Percentiles rank a stretch among this genome's conserved stretches.
Evolutionary conservation across 768 basidiomycete species (phyloP).

Genomic region (Boletus rex-veris): DNA sequence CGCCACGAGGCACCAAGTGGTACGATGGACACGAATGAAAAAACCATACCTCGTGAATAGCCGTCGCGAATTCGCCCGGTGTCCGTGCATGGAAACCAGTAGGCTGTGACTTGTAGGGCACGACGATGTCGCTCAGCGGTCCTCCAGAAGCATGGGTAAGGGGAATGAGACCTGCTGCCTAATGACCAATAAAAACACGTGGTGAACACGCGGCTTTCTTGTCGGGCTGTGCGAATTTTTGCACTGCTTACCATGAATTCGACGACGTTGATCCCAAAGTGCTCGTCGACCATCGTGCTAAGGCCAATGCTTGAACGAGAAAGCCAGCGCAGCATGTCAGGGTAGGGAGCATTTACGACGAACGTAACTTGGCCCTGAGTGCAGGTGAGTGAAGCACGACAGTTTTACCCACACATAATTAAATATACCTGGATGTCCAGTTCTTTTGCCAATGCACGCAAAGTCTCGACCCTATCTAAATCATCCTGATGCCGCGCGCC

Average conservation of each 20-base stretch:
- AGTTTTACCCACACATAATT: not conserved
- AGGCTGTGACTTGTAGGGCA: slow-evolving; percentile 64
- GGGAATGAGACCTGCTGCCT: slow-evolving; percentile 94
- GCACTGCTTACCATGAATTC: slow-evolving; percentile 82
- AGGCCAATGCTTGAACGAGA: slow-evolving; percentile 77
- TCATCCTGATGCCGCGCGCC: slow-evolving; percentile 82
- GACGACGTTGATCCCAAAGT: slow-evolving; percentile 97
- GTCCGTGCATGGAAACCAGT: slow-evolving; percentile 85
- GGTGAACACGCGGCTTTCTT: slow-evolving; percentile 11
- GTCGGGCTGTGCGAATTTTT: not conserved
- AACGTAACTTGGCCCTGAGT: slow-evolving; percentile 68
- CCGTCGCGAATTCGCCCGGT: slow-evolving; percentile 60
- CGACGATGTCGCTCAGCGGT: slow-evolving; percentile 86
- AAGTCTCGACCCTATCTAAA: slow-evolving; percentile 56
- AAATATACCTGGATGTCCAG: slow-evolving; percentile 61
- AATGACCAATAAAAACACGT: slow-evolving; percentile 7
- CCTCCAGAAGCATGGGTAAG: slow-evolving; percentile 93
- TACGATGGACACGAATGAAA: too few relatives aligned
- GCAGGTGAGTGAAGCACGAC: not conserved
- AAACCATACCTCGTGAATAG: slow-evolving; percentile 50
- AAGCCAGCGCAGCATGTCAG: slow-evolving; percentile 66
- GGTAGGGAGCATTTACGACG: slow-evolving; percentile 78
- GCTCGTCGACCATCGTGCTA: slow-evolving; percentile 97
- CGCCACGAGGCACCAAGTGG: not conserved
- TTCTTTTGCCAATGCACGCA: slow-evolving; percentile 57